Conservation (phyloP, 1,284 basidiomycete genomes). For the Microbotryum lychnidis-dioicae region DNA sequence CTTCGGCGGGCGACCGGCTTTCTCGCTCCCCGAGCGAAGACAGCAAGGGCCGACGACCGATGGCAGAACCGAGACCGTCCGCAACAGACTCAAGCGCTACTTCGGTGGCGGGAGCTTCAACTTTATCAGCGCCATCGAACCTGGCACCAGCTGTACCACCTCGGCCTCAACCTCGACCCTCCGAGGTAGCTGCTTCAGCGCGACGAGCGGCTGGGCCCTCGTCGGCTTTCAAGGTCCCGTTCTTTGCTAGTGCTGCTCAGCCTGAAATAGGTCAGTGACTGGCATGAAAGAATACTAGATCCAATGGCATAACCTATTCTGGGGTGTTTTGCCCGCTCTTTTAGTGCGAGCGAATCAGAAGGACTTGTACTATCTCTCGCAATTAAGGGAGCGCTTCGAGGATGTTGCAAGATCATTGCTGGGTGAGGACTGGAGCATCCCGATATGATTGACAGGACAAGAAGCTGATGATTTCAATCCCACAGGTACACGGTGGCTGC, state of each 20-base stretch:
- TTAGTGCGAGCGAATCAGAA: slow-evolving; percentile 40
- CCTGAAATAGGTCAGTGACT: slow-evolving; percentile 36
- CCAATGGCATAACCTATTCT: fast-evolving
- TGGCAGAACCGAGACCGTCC: no score
- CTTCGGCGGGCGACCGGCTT: no score
- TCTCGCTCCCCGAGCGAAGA: no score
- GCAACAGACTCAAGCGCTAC: no score
- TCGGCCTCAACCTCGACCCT: no score
- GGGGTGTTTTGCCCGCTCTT: no score
- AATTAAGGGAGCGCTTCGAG: slow-evolving; percentile 38
- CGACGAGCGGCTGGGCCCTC: background rate
- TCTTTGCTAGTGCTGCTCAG: slow-evolving; percentile 39
- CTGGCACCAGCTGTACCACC: no score
- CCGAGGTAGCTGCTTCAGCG: no score
- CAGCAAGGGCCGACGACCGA: no score
- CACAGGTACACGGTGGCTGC: slow-evolving; percentile 38
- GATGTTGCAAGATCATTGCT: slow-evolving; percentile 38
- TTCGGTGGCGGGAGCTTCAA: no score
- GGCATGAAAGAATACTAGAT: background rate
- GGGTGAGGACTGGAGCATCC: slow-evolving; percentile 11
- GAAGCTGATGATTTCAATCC: background rate
- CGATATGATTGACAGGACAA: background rate
- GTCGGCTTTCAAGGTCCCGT: slow-evolving; percentile 19
- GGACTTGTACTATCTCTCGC: slow-evolving; percentile 40
- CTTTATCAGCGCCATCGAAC: no score